Conservation (phyloP, 495 filamentous ascomycete genomes). For the Pseudomonodictys pantanalensis region DNA sequence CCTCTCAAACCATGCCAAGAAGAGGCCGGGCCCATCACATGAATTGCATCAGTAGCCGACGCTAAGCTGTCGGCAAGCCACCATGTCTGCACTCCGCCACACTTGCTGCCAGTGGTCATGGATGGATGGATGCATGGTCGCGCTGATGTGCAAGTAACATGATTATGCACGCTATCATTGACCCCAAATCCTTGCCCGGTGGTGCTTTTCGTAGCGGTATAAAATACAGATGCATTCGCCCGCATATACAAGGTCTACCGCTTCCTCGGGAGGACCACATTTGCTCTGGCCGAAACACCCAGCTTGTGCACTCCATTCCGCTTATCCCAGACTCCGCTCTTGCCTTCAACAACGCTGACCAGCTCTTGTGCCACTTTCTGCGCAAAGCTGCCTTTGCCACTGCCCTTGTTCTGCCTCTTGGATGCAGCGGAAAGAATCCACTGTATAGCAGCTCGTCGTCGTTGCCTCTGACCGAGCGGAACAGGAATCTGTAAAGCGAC, state of each 20-base stretch:
- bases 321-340: conserved; percentile 77
- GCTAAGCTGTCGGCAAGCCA: too few relatives aligned
- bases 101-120: too few relatives aligned
- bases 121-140: too few relatives aligned
- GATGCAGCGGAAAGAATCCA: conserved; percentile 85
- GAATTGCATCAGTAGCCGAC: too few relatives aligned
- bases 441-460: conserved; percentile 69
- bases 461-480: conserved; percentile 69
- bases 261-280: conserved; percentile 49
- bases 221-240: neutral
- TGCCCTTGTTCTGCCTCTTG: conserved; percentile 64
- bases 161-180: too few relatives aligned
- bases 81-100: too few relatives aligned
- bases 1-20: too few relatives aligned
- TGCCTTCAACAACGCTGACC: conserved; percentile 81
- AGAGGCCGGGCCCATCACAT: too few relatives aligned
- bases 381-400: conserved; percentile 63
- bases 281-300: conserved; percentile 68
- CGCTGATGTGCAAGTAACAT: too few relatives aligned
- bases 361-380: conserved; percentile 83
- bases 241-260: conserved; percentile 8
- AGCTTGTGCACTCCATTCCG: conserved; percentile 69
- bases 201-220: neutral
- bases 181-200: too few relatives aligned
- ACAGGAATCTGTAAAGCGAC: conserved; percentile 75